A percentile compares a stretch with the other conserved stretches of the same genome.
Evolutionary conservation across 257 asterid species (phyloP).

Genomic region (Plantago ovata): DNA sequence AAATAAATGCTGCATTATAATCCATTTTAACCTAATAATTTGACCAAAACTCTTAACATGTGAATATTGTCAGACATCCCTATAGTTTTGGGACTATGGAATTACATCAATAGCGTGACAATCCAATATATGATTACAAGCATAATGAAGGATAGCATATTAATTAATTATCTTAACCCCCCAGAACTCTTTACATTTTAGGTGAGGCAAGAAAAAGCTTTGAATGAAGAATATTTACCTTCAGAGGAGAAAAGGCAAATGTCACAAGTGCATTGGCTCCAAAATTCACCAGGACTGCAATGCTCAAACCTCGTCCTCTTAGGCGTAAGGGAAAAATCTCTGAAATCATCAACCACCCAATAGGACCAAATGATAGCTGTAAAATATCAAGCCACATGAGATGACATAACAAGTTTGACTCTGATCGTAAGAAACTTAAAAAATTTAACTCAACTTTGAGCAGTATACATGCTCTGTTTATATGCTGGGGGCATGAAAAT

Average conservation of each 20-base stretch:
- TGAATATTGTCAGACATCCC: no score
- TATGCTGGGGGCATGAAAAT: not conserved
- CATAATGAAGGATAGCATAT: no score
- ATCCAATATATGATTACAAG: not conserved
- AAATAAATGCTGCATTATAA: no score
- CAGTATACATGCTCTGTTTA: slow-evolving; percentile 1
- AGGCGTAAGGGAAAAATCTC: slow-evolving; percentile 87
- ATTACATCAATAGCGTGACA: no score
- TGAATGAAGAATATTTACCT: slow-evolving; percentile 36
- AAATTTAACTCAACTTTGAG: not conserved
- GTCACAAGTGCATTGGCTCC: slow-evolving; percentile 88
- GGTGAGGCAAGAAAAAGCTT: not conserved
- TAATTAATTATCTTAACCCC: no score
- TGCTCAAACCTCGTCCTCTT: slow-evolving; percentile 87
- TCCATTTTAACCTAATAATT: no score
- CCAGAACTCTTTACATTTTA: not conserved
- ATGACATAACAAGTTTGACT: slow-evolving; percentile 6
- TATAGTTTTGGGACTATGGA: no score
- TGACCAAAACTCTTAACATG: no score
- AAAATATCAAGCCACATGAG: slow-evolving; percentile 13
- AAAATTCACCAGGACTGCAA: slow-evolving; percentile 85
- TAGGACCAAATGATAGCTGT: slow-evolving; percentile 96
- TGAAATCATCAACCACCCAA: slow-evolving; percentile 98
- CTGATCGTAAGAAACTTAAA: not conserved
- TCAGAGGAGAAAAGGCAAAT: slow-evolving; percentile 88